These are phyloP conservation scores for Purpureocillium lavendulum DNA, from an alignment of 2,329 filamentous ascomycete species.

Conservation along the genomic window DNA sequence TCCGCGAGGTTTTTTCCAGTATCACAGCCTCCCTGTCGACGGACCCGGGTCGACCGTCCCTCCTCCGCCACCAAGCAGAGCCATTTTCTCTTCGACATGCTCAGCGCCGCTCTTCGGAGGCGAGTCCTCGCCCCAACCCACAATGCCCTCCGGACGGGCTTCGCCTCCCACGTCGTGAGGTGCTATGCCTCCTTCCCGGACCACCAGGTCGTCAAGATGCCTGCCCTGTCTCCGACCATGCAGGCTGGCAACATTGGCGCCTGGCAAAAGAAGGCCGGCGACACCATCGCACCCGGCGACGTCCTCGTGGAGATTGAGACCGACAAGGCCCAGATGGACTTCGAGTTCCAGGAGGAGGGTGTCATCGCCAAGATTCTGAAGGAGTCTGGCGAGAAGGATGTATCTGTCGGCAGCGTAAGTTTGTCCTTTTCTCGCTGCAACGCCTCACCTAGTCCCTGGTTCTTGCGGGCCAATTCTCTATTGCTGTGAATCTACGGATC, in stretches of 20 bases:
- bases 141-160: conserved; percentile 40
- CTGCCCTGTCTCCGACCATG: conserved; percentile 96
- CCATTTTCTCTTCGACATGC: conserved; percentile 36
- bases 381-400: conserved; percentile 87
- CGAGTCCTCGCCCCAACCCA: conserved; percentile 45
- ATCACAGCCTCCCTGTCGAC: conserved; percentile 11
- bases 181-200: conserved; percentile 80
- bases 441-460: no score
- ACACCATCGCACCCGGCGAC: conserved; percentile 80
- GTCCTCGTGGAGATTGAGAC: conserved; percentile 98
- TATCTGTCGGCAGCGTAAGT: conserved; percentile 89
- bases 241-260: conserved; percentile 89
- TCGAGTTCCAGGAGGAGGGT: conserved; percentile 98
- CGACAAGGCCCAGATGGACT: conserved; percentile 99
- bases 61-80: conserved; percentile 13
- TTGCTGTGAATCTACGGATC: no score
- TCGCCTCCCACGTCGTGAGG: conserved; percentile 48
- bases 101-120: conserved; percentile 56
- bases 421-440: conserved; percentile 9
- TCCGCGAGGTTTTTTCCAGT: conserved; percentile 2
- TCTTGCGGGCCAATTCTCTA: conserved; percentile 5
- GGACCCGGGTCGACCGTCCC: conserved; percentile 1
- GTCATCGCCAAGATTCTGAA: conserved; percentile 90
- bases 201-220: conserved; percentile 96
- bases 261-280: conserved; percentile 97